phyloP scores from a whole-genome alignment of 2,329 filamentous ascomycete genomes.

The Aureobasidium sp. region DNA sequence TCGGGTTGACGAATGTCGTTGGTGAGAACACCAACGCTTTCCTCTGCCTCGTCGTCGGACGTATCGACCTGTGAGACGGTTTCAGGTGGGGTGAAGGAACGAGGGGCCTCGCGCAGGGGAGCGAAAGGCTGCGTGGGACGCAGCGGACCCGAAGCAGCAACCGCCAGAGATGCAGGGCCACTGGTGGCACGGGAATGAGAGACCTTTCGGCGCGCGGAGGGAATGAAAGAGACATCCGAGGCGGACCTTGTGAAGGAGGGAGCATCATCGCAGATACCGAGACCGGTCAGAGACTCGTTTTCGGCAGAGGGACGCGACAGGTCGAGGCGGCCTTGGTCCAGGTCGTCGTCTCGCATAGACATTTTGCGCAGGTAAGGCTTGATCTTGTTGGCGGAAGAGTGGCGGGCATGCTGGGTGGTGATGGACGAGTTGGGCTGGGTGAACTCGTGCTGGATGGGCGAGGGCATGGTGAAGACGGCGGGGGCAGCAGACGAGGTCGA shows the following conservation, averaged over 20 bases:
- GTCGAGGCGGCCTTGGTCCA: slow-evolving; percentile 39
- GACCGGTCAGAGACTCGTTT: slow-evolving; percentile 42
- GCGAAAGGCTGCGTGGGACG: slow-evolving; percentile 43
- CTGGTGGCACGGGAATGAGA: slow-evolving; percentile 45
- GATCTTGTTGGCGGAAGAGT: slow-evolving; percentile 33
- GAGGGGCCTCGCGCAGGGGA: slow-evolving; percentile 42
- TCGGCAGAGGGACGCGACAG: slow-evolving; percentile 47
- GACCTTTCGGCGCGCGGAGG: slow-evolving; percentile 30
- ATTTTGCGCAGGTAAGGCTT: slow-evolving; percentile 49
- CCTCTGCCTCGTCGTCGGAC: slow-evolving; percentile 35
- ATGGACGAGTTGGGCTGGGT: slow-evolving; percentile 8
- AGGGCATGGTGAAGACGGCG: slow-evolving; percentile 24
- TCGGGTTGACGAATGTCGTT: slow-evolving; percentile 35
- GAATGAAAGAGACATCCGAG: slow-evolving; percentile 36
- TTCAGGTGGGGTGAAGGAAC: slow-evolving; percentile 47
- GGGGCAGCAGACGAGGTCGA: slow-evolving; percentile 21
- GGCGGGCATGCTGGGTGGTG: slow-evolving; percentile 13
- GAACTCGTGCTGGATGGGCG: slow-evolving; percentile 24
- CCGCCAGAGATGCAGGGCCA: slow-evolving; percentile 44
- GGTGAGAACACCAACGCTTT: slow-evolving; percentile 34
- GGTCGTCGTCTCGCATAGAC: slow-evolving; percentile 36
- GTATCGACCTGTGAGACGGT: slow-evolving; percentile 41
- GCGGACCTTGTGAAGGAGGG: slow-evolving; percentile 30
- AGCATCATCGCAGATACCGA: slow-evolving; percentile 45
- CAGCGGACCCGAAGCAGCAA: slow-evolving; percentile 33